Conservation (phyloP, 208 protist species). For the Borovskyia barvae region DNA sequence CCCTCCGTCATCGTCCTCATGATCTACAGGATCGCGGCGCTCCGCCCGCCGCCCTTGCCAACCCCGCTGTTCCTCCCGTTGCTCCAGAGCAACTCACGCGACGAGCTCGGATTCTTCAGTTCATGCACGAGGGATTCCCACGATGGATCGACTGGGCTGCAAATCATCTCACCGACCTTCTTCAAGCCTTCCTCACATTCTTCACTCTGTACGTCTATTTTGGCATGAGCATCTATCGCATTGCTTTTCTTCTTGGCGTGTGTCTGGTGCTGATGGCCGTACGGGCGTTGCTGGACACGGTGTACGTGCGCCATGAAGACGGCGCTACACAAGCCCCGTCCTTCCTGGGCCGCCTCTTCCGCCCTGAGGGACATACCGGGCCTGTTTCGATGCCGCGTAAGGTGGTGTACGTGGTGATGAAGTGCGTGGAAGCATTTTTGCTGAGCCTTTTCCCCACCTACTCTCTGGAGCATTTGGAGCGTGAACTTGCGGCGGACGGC, state of each 20-base stretch:
- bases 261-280: not conserved
- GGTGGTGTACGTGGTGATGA: slow-evolving; percentile 48
- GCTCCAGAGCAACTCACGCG: too few species aligned
- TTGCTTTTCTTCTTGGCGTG: not conserved
- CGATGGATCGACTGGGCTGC: too few species aligned
- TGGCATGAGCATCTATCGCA: not conserved
- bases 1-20: too few species aligned
- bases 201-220: slow-evolving; percentile 12
- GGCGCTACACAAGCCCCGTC: slow-evolving; percentile 7
- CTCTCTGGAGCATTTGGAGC: slow-evolving; percentile 56
- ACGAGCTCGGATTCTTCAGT: too few species aligned
- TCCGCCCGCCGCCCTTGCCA: too few species aligned
- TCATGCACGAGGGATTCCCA: too few species aligned
- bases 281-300: slow-evolving; percentile 3
- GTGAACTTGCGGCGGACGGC: slow-evolving; percentile 56
- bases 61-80: too few species aligned
- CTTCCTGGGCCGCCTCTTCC: slow-evolving; percentile 19
- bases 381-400: slow-evolving; percentile 23
- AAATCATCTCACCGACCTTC: not conserved
- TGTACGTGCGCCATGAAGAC: slow-evolving; percentile 9
- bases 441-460: slow-evolving; percentile 70
- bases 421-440: slow-evolving; percentile 65
- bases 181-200: slow-evolving; percentile 1
- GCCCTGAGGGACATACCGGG: slow-evolving; percentile 1
- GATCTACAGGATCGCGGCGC: too few species aligned